A percentile compares a stretch with the other conserved stretches of the same genome.
phyloP scores from a whole-genome alignment of 2,329 filamentous ascomycete genomes.

The Emydomyces testavorans region DNA sequence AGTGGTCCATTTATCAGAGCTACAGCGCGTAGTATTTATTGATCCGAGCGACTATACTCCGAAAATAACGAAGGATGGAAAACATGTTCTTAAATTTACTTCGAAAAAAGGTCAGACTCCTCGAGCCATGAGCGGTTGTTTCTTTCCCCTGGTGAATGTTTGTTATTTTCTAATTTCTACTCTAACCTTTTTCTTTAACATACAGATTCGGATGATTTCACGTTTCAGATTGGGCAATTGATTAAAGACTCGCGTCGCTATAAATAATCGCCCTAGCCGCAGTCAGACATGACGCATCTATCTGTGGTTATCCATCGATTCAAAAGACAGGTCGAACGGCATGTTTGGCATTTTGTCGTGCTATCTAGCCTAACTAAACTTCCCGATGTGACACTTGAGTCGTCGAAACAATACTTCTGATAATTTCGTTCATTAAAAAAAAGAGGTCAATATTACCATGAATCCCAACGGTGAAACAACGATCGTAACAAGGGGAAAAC shows the following conservation, averaged over 20 bases:
- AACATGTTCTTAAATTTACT: constrained; percentile 33
- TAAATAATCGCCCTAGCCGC: neutral
- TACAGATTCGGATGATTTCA: constrained; percentile 32
- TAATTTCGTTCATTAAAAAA: too few relatives aligned
- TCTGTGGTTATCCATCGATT: too few relatives aligned
- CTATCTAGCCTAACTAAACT: too few relatives aligned
- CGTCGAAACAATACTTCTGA: too few relatives aligned
- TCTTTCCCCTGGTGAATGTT: neutral
- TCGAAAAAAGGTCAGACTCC: constrained; percentile 23
- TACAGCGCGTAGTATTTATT: constrained; percentile 44
- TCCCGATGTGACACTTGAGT: too few relatives aligned
- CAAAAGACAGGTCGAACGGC: too few relatives aligned
- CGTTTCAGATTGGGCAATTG: constrained; percentile 26
- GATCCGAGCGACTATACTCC: constrained; percentile 39
- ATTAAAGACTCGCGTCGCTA: neutral
- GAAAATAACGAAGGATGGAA: constrained; percentile 26
- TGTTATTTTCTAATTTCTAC: neutral
- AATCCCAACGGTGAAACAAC: too few relatives aligned
- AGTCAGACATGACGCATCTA: too few relatives aligned
- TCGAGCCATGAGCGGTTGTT: neutral
- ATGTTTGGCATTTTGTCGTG: too few relatives aligned
- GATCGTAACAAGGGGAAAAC: too few relatives aligned
- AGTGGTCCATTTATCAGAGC: constrained; percentile 39
- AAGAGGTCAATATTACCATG: too few relatives aligned
- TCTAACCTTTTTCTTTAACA: constrained; percentile 12